Conservation (phyloP, 2,329 filamentous ascomycete genomes). For the Mycogone perniciosa region DNA sequence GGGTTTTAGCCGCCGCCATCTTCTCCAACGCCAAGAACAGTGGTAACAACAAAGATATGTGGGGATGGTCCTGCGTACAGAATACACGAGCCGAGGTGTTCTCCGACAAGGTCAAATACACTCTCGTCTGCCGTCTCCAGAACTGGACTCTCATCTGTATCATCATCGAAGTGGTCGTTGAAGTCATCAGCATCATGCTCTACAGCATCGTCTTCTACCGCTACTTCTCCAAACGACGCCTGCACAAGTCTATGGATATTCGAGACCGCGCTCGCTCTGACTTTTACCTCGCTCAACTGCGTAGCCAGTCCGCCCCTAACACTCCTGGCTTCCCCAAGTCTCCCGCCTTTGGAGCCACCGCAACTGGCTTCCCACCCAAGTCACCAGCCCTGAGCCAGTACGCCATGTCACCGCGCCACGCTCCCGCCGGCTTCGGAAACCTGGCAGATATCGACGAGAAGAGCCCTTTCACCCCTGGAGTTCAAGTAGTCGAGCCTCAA, state of each 20-base stretch:
- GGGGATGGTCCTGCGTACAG: conserved; percentile 96
- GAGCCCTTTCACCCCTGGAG: conserved; percentile 47
- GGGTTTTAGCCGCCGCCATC: conserved; percentile 78
- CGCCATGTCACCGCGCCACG: conserved; percentile 56
- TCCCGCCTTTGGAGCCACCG: conserved; percentile 53
- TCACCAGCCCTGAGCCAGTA: conserved; percentile 40
- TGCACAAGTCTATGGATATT: conserved; percentile 93
- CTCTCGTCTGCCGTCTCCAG: conserved; percentile 82
- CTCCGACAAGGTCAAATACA: conserved; percentile 75
- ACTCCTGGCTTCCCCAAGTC: conserved; percentile 80
- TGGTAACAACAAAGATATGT: conserved; percentile 74
- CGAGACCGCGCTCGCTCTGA: conserved; percentile 92
- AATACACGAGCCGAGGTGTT: conserved; percentile 77
- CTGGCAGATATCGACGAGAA: conserved; percentile 38
- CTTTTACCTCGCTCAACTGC: conserved; percentile 83
- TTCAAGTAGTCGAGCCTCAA: conserved; percentile 53
- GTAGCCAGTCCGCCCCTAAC: conserved; percentile 84
- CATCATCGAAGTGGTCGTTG: conserved; percentile 92
- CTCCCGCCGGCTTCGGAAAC: conserved; percentile 50
- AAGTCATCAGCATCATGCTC: conserved; percentile 83
- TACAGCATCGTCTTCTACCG: conserved; percentile 96
- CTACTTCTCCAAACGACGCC: conserved; percentile 91
- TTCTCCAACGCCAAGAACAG: conserved; percentile 72
- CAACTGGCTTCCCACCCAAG: conserved; percentile 30
- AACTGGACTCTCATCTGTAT: conserved; percentile 96